Evolutionary conservation across 192 early-diverging fungal genomes (phyloP).

Genomic region (Coemansia sp.): DNA sequence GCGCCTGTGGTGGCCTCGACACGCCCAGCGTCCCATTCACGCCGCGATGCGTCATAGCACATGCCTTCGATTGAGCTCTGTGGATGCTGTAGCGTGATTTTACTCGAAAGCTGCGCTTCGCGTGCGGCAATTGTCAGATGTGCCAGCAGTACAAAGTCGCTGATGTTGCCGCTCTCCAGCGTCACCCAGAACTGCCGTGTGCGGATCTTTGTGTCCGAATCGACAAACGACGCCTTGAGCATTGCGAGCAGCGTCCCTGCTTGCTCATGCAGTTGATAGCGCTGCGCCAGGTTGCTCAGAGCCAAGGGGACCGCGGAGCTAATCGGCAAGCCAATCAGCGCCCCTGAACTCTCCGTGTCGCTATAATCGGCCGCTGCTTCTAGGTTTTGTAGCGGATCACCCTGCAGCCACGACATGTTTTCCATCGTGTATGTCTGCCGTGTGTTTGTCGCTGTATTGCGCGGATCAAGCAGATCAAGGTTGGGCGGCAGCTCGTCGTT

Average conservation of each 20-base stretch:
- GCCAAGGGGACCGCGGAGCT: background rate
- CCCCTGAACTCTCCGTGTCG: background rate
- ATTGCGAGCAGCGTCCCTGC: conserved; percentile 15
- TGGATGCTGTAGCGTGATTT: background rate
- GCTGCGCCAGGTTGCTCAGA: conserved; percentile 15
- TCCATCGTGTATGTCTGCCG: background rate
- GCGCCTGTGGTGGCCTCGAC: conserved; percentile 20
- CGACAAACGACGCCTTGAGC: conserved; percentile 31
- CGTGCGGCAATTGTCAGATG: conserved; percentile 29
- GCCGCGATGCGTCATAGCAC: conserved; percentile 32
- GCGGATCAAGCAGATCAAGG: conserved; percentile 27
- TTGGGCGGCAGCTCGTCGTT: conserved; percentile 24
- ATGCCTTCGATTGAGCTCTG: conserved; percentile 8
- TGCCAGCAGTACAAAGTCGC: conserved; percentile 51
- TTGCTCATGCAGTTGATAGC: conserved; percentile 12
- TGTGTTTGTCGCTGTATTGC: conserved; percentile 12
- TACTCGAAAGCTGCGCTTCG: conserved; percentile 20
- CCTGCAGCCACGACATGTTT: conserved; percentile 8
- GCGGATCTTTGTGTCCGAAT: conserved; percentile 25
- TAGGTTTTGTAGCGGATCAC: conserved; percentile 12
- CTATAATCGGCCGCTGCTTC: background rate
- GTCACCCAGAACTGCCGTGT: conserved; percentile 43
- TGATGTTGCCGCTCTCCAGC: conserved; percentile 20
- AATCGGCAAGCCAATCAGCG: background rate
- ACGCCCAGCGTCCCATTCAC: conserved; percentile 24